Evolutionary conservation across 805 yeast species (phyloP).

Genomic region (Candida sithepensis): DNA sequence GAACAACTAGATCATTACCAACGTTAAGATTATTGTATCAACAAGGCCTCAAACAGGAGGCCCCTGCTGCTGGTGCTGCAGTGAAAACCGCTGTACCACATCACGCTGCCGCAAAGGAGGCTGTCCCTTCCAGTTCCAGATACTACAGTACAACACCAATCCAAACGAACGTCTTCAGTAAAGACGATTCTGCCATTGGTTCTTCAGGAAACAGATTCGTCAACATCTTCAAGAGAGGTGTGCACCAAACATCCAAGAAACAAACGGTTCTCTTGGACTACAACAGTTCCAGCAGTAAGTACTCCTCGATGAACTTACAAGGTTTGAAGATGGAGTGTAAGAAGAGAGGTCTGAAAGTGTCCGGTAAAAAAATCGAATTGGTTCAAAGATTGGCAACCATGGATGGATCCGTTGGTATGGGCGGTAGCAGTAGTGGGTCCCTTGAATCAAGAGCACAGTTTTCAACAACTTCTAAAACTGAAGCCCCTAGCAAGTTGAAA

Average conservation of each 20-base stretch:
- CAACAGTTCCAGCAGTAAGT: slow-evolving; percentile 22
- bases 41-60: slow-evolving; percentile 19
- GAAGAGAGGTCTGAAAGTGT: slow-evolving; percentile 52
- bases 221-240: slow-evolving; percentile 25
- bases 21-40: slow-evolving; percentile 28
- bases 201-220: not conserved
- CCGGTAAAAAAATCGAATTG: slow-evolving; percentile 61
- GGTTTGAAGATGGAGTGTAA: slow-evolving; percentile 58
- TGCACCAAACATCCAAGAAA: slow-evolving; percentile 34
- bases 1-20: slow-evolving; percentile 33
- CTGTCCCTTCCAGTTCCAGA: slow-evolving; percentile 6
- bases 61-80: not conserved
- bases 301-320: slow-evolving; percentile 45
- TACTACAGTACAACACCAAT: slow-evolving; percentile 7
- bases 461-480: slow-evolving; percentile 10
- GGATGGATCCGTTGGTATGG: slow-evolving; percentile 11
- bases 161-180: slow-evolving; percentile 2
- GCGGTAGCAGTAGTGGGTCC: too few species aligned
- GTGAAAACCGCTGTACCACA: not conserved
- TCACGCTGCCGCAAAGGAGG: not conserved
- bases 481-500: slow-evolving; percentile 3
- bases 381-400: slow-evolving; percentile 33
- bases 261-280: slow-evolving; percentile 29
- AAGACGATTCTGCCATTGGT: slow-evolving; percentile 6
- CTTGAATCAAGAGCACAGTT: slow-evolving; percentile 14